Percentiles rank a stretch among this genome's conserved stretches.
Evolutionary conservation across 1,284 basidiomycete species (phyloP).

Genomic region (Phellinidium pouzarii): DNA sequence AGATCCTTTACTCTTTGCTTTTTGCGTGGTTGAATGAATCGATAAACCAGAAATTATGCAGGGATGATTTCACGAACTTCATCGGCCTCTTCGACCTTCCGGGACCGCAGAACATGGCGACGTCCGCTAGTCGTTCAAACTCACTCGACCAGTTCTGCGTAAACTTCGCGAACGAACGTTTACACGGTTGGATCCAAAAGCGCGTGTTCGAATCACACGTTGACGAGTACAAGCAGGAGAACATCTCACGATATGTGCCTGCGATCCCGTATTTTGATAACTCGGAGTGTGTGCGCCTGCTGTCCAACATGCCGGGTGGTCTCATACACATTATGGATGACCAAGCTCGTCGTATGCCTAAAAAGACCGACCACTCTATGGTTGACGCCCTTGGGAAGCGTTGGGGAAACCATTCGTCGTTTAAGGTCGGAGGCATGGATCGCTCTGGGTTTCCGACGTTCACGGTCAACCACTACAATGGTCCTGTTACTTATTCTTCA

Average conservation of each 20-base stretch:
- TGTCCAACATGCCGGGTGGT: conserved; percentile 86
- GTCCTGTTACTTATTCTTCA: conserved; percentile 86
- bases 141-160: conserved; percentile 95
- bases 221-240: conserved; percentile 81
- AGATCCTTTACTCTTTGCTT: conserved; percentile 88
- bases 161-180: conserved; percentile 91
- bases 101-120: conserved; percentile 83
- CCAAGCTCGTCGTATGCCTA: conserved; percentile 78
- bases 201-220: conserved; percentile 74
- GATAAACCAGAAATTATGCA: conserved; percentile 90
- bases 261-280: conserved; percentile 87
- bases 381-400: conserved; percentile 90
- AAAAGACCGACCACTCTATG: conserved; percentile 93
- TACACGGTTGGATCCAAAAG: conserved; percentile 82
- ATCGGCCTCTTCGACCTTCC: conserved; percentile 95
- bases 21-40: conserved; percentile 97
- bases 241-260: conserved; percentile 67
- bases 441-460: conserved; percentile 82
- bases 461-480: conserved; percentile 88
- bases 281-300: conserved; percentile 79
- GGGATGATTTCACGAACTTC: conserved; percentile 86
- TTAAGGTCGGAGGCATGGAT: conserved; percentile 75
- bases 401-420: conserved; percentile 89
- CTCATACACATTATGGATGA: conserved; percentile 98
- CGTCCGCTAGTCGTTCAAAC: conserved; percentile 60